Conservation (phyloP, 805 yeast genomes). For the Candida xiaguanensis region DNA sequence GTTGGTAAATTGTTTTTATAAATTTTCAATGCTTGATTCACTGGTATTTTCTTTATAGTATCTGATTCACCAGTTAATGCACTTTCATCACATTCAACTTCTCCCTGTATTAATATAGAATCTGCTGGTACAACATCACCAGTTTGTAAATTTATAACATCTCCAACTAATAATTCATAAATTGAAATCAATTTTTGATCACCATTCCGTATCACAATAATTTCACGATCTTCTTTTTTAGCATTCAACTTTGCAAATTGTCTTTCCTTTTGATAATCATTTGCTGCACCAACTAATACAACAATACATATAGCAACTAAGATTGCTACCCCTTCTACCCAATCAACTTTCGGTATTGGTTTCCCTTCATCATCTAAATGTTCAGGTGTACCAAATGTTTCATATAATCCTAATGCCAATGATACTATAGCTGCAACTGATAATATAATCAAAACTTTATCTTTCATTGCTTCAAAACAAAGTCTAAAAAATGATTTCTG, state of each 20-base stretch:
- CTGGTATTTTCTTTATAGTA: conserved; percentile 67
- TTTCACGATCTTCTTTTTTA: conserved; percentile 78
- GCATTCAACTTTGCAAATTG: conserved; percentile 87
- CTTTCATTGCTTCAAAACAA: conserved; percentile 83
- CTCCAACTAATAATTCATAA: conserved; percentile 81
- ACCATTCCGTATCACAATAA: conserved; percentile 74
- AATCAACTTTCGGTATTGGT: conserved; percentile 78
- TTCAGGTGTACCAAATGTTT: conserved; percentile 81
- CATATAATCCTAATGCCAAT: conserved; percentile 85
- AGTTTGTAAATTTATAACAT: conserved; percentile 74
- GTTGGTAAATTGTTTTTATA: conserved; percentile 25
- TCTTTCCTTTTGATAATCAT: conserved; percentile 93
- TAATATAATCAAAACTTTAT: conserved; percentile 81
- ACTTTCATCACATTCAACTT: conserved; percentile 85
- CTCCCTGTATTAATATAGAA: conserved; percentile 68
- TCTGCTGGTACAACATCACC: conserved; percentile 96
- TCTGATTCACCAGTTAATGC: conserved; percentile 93
- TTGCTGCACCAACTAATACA: conserved; percentile 89
- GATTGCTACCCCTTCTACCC: conserved; percentile 99
- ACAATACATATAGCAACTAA: conserved; percentile 88
- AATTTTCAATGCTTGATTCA: conserved; percentile 36
- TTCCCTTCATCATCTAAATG: conserved; percentile 76
- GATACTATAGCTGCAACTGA: conserved; percentile 86
- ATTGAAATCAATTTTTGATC: conserved; percentile 65
- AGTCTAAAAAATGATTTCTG: conserved; percentile 64